Evolutionary conservation across 73 alveolate species (phyloP).

Genomic region (Paramecium sonneborni): DNA sequence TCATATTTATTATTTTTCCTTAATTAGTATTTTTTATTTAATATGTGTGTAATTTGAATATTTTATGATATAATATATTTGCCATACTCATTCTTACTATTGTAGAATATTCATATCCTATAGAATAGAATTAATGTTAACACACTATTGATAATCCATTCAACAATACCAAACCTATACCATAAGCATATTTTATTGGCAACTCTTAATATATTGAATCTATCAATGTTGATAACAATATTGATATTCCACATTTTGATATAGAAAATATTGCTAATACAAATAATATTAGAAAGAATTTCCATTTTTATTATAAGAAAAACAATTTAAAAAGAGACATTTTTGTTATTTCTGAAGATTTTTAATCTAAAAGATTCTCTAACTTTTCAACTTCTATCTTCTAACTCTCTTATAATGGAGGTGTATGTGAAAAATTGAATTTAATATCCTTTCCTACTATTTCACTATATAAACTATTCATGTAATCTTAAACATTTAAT

Average conservation of each 20-base stretch:
- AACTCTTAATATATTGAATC: neutral
- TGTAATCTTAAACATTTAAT: neutral
- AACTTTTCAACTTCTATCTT: neutral
- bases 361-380: neutral
- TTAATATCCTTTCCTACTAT: neutral
- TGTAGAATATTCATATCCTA: constrained; percentile 9
- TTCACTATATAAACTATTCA: neutral
- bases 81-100: constrained; percentile 27
- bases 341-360: neutral
- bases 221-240: neutral
- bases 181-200: neutral
- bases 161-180: neutral
- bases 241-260: neutral
- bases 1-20: constrained; percentile 32
- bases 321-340: neutral
- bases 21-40: neutral
- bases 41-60: neutral
- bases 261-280: neutral
- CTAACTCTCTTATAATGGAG: neutral
- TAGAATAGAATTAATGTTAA: constrained; percentile 3
- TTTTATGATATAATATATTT: neutral
- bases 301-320: neutral
- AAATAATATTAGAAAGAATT: neutral
- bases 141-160: neutral
- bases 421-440: neutral